Evolutionary conservation across 192 early-diverging fungal genomes (phyloP), one percentile per base, ranked within the genome.

Genomic region (Haplosporangium gracile): DNA sequence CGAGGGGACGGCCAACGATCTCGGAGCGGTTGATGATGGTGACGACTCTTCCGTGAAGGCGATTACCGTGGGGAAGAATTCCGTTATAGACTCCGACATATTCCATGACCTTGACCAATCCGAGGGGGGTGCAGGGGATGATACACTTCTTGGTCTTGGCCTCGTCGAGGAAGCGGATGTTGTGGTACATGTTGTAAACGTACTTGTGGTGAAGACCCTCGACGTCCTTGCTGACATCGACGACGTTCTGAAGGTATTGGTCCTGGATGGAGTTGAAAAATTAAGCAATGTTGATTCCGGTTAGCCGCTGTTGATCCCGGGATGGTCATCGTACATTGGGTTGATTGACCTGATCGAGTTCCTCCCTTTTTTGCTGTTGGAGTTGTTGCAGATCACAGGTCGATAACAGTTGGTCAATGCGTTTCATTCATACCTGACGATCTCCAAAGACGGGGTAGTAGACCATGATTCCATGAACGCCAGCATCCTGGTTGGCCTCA

Each of bases 371-470:
- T 5, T 51, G 18, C 18, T 51, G 49, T 20, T 51, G 49, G 42
- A 43, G 42, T 11, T 4, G 10, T 18, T 20, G 16, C 5, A 5
- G 43, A 45, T 45, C 43, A 45, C 43, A 10, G 13, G 13, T 45
- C 71, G 51, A 53, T 20, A 55, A 22, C 7, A 10, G 15, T 45
- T 45, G 43, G 15, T 45, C 43, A 45, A 15, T 45, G 43, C 2
- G 43, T 9, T 51, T 51, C n/a, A 39, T 82, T 13, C 45, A 68
- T 88, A 94, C 94, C 91, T 97, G 97, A 40, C 95, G 93, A 77
- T 95, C 96, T 57, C 97, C 96, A 92, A 97, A 99, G 22, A 99
- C 97, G 18, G 98, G 98, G 85, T 99, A 99, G 90, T 99, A 99
- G 40, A 99, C 97, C 93, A 99, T 97, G 80, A 99, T 98, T 39